These are phyloP conservation scores for Neonothopanus nambi DNA, from an alignment of 1,284 basidiomycete species.

Conservation along the genomic window DNA sequence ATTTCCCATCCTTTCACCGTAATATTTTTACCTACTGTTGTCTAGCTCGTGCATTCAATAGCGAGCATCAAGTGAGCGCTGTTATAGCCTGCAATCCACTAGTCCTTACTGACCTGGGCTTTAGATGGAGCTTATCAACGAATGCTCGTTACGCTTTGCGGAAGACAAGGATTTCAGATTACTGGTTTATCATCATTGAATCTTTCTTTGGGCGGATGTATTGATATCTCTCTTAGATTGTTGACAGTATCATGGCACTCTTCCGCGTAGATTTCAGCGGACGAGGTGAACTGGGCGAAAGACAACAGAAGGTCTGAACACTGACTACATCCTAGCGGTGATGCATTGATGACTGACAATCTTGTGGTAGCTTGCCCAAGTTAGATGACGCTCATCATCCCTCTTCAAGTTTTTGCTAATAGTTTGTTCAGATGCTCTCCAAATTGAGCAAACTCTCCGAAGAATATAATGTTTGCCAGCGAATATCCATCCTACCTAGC, in stretches of 20 bases:
- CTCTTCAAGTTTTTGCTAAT: constrained; percentile 1
- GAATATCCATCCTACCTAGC: constrained; percentile 9
- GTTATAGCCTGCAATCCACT: neutral
- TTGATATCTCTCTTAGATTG: constrained; percentile 56
- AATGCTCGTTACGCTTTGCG: constrained; percentile 79
- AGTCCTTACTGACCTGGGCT: neutral
- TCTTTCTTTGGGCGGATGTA: neutral
- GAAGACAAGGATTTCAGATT: constrained; percentile 81
- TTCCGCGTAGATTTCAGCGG: constrained; percentile 93
- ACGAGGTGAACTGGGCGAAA: constrained; percentile 88
- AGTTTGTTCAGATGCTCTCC: constrained; percentile 71
- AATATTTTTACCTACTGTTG: neutral
- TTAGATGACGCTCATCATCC: constrained; percentile 26
- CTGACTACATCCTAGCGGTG: neutral
- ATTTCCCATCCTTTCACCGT: constrained; percentile 9
- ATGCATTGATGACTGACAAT: neutral
- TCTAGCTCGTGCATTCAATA: constrained; percentile 80
- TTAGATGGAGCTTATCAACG: constrained; percentile 86
- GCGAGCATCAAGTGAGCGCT: constrained; percentile 77
- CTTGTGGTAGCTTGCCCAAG: constrained; percentile 60
- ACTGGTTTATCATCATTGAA: constrained; percentile 42
- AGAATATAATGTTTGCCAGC: constrained; percentile 73
- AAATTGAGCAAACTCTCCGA: constrained; percentile 90
- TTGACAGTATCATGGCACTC: constrained; percentile 94
- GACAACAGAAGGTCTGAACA: constrained; percentile 80